Evolutionary conservation across 345 rosid genomes (phyloP).

Genomic region (Eucalyptus curtisii): DNA sequence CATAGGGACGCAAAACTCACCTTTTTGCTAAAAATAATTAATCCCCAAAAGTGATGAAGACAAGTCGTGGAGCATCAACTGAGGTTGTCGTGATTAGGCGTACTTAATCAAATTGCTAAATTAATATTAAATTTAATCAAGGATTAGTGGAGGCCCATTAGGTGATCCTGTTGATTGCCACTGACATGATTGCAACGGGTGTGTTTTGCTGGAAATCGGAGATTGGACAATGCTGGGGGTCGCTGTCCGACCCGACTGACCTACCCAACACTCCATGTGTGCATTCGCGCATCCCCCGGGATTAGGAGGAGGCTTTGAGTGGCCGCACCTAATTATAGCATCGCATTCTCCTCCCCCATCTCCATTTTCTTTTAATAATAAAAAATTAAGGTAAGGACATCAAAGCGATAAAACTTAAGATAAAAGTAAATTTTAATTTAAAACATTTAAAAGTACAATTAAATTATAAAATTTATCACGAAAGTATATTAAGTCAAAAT

Average conservation of each 20-base stretch:
- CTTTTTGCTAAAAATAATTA: too few species aligned
- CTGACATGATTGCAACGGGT: background rate
- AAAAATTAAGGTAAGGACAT: background rate
- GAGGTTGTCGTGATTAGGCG: background rate
- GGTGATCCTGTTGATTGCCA: background rate
- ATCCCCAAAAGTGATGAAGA: background rate
- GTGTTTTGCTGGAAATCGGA: background rate
- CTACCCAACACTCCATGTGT: background rate
- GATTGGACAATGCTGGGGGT: background rate
- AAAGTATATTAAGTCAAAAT: accelerated
- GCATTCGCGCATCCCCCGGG: background rate
- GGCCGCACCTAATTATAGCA: background rate
- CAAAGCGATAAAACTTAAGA: background rate
- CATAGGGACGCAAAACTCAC: background rate
- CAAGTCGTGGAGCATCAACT: background rate
- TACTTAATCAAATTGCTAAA: background rate
- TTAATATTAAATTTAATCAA: too few species aligned
- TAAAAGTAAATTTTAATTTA: too few species aligned
- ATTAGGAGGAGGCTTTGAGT: background rate
- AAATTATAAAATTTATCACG: accelerated
- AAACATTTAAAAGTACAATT: too few species aligned
- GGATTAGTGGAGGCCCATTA: background rate
- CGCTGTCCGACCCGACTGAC: background rate
- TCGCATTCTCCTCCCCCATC: background rate
- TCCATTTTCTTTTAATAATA: background rate